Percentiles rank a stretch among this genome's conserved stretches.
These are phyloP conservation scores for Tolypocladium tropicale DNA, from an alignment of 2,329 filamentous ascomycete genomes.

Conservation along the genomic window DNA sequence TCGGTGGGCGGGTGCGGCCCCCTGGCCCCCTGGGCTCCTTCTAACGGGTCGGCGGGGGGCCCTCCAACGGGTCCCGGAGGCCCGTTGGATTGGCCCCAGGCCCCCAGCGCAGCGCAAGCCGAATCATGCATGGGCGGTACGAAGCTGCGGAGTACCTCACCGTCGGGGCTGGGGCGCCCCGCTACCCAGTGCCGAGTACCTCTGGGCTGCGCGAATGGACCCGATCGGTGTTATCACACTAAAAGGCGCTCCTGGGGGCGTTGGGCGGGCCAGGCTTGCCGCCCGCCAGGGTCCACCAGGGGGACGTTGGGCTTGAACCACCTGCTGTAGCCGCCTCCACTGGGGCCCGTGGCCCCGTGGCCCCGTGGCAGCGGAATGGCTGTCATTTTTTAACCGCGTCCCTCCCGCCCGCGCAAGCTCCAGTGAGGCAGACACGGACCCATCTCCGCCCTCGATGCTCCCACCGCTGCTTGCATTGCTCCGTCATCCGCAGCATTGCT, in stretches of 20 bases:
- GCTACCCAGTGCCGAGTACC: not conserved
- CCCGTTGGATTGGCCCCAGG: not conserved
- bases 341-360: not conserved
- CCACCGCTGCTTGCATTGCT: not conserved
- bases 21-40: not conserved
- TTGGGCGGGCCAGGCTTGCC: not conserved
- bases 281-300: not conserved
- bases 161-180: not conserved
- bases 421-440: not conserved
- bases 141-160: not conserved
- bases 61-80: not conserved
- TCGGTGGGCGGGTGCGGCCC: not conserved
- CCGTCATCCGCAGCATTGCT: not conserved
- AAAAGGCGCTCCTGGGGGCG: not conserved
- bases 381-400: conserved; percentile 8
- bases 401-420: conserved; percentile 1
- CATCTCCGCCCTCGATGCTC: not conserved
- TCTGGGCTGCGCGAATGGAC: not conserved
- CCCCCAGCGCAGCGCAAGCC: not conserved
- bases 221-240: not conserved
- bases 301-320: not conserved
- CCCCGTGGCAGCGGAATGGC: conserved; percentile 6
- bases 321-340: not conserved
- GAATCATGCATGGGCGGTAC: not conserved
- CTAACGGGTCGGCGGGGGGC: not conserved